Percentiles rank a stretch among this genome's conserved stretches.
Evolutionary conservation across 2,329 filamentous ascomycete species (phyloP).

Genomic region (Apiospora marii): DNA sequence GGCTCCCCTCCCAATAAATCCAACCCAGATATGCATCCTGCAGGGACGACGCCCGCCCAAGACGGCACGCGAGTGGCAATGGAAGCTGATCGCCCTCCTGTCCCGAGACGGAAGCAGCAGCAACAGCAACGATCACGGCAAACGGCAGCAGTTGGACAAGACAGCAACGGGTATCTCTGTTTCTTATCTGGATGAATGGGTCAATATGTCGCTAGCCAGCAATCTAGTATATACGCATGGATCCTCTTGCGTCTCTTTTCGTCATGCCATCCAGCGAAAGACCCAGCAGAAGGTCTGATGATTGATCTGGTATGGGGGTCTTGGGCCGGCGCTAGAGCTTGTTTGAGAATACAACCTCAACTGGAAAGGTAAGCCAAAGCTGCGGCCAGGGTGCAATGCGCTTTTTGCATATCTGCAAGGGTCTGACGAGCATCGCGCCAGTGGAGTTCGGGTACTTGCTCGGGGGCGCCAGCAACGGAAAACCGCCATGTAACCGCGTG

Average conservation of each 20-base stretch:
- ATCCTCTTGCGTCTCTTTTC: background rate
- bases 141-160: background rate
- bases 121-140: background rate
- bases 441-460: slow-evolving; percentile 8
- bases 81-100: background rate
- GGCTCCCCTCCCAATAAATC: slow-evolving; percentile 5
- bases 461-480: slow-evolving; percentile 12
- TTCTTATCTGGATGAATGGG: background rate
- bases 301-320: slow-evolving; percentile 1
- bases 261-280: background rate
- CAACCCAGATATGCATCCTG: slow-evolving; percentile 6
- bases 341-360: slow-evolving; percentile 7
- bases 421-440: background rate
- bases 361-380: background rate
- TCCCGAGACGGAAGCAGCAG: slow-evolving; percentile 3
- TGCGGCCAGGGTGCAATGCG: background rate
- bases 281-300: background rate
- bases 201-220: background rate
- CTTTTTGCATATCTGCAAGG: slow-evolving; percentile 2
- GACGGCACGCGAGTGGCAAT: slow-evolving; percentile 16
- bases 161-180: background rate
- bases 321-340: slow-evolving; percentile 12
- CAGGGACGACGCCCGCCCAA: slow-evolving; percentile 2
- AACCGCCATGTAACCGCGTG: background rate
- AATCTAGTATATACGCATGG: background rate